Conservation (phyloP, 768 basidiomycete genomes). For the Baorangia bicolor region DNA sequence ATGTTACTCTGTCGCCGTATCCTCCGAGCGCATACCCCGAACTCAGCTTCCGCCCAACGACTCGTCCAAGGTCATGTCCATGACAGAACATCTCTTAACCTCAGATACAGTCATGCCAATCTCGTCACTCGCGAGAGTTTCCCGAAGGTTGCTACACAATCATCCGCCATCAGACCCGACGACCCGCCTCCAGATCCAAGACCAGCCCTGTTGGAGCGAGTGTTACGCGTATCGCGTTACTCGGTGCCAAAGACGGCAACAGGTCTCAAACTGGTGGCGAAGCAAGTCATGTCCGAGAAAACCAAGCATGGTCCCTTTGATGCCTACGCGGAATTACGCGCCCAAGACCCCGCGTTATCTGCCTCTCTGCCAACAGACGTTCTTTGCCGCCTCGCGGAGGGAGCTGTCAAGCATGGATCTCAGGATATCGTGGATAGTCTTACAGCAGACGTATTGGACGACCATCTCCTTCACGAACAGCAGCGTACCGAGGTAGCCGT, state of each 20-base stretch:
- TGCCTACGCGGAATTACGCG: slow-evolving; percentile 28
- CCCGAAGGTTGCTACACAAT: slow-evolving; percentile 7
- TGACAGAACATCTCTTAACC: slow-evolving; percentile 8
- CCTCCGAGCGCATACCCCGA: slow-evolving; percentile 45
- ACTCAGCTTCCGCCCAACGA: slow-evolving; percentile 24
- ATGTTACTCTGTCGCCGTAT: slow-evolving; percentile 73
- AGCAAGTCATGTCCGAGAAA: slow-evolving; percentile 11
- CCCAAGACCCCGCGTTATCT: slow-evolving; percentile 22
- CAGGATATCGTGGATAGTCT: slow-evolving; percentile 38
- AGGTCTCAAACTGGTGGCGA: slow-evolving; percentile 6
- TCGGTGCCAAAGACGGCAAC: slow-evolving; percentile 23
- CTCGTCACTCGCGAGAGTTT: slow-evolving; percentile 13
- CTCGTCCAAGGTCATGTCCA: slow-evolving; percentile 20
- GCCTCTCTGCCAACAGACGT: slow-evolving; percentile 27
- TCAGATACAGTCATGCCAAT: slow-evolving; percentile 14
- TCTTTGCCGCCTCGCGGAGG: slow-evolving; percentile 30
- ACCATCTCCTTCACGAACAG: slow-evolving; percentile 16
- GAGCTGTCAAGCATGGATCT: slow-evolving; percentile 32
- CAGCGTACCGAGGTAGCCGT: slow-evolving; percentile 27
- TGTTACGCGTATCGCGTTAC: slow-evolving; percentile 28
- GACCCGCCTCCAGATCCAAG: slow-evolving; percentile 6
- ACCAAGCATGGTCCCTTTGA: slow-evolving; percentile 25
- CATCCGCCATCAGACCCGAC: neutral
- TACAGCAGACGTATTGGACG: slow-evolving; percentile 40
- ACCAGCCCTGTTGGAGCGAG: slow-evolving; percentile 24